Percentiles rank a stretch among this genome's conserved stretches.
These are phyloP conservation scores for Tympanopsis confertula DNA, from an alignment of 2,329 filamentous ascomycete genomes.

Conservation along the genomic window DNA sequence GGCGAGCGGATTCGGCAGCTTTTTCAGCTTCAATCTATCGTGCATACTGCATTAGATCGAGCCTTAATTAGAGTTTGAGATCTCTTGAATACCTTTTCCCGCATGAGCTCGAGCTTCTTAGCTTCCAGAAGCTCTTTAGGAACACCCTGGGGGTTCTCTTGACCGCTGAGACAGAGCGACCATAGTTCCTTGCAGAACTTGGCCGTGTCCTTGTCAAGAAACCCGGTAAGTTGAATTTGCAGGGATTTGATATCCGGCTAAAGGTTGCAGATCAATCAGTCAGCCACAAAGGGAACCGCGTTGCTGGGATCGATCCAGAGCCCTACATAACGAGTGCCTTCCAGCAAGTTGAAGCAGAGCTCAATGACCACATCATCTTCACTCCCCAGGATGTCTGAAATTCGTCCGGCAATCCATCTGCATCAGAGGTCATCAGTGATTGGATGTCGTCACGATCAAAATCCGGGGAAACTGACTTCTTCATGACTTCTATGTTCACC, in stretches of 20 bases:
- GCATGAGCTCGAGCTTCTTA: constrained; percentile 87
- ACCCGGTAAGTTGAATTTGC: constrained; percentile 88
- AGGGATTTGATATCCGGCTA: constrained; percentile 92
- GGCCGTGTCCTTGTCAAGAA: constrained; percentile 83
- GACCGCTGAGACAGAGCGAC: constrained; percentile 82
- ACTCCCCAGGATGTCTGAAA: constrained; percentile 76
- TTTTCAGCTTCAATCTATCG: constrained; percentile 69
- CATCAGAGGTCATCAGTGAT: background rate
- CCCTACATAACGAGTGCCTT: constrained; percentile 67
- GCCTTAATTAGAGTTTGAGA: constrained; percentile 3
- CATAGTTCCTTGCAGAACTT: constrained; percentile 88
- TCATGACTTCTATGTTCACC: constrained; percentile 95
- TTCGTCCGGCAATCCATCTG: constrained; percentile 87
- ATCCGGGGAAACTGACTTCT: constrained; percentile 56
- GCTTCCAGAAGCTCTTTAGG: constrained; percentile 90
- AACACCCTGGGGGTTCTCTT: constrained; percentile 77
- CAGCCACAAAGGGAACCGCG: background rate
- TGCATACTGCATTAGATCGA: background rate
- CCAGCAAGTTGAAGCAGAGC: constrained; percentile 59
- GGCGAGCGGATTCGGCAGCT: constrained; percentile 63
- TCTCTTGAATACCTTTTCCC: constrained; percentile 68
- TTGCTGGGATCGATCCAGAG: background rate
- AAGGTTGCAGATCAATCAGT: constrained; percentile 4
- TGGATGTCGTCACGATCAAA: constrained; percentile 1
- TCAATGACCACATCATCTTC: constrained; percentile 96